phyloP scores from a whole-genome alignment of 805 yeast species.

The Lipomyces chichibuensis region DNA sequence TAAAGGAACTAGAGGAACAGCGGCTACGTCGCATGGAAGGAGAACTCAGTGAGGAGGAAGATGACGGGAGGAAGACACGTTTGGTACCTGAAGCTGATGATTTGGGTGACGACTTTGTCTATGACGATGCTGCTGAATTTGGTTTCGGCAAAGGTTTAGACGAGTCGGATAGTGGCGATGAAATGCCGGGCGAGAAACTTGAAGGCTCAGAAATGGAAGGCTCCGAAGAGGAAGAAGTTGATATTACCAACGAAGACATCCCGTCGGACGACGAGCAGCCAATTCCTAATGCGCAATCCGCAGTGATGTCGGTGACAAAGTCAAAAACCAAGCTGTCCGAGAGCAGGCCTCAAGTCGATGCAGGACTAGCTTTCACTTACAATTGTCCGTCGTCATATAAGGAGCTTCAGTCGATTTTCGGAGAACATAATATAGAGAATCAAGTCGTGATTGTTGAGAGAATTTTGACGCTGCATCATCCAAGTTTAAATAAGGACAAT shows the following conservation, averaged over 20 bases:
- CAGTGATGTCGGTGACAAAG: slow-evolving; percentile 48
- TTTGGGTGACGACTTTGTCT: slow-evolving; percentile 38
- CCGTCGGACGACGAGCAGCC: background rate
- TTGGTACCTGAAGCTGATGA: slow-evolving; percentile 47
- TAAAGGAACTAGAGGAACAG: slow-evolving; percentile 43
- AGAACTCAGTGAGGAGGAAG: slow-evolving; percentile 38
- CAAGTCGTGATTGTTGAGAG: slow-evolving; percentile 51
- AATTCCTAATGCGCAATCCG: slow-evolving; percentile 34
- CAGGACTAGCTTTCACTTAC: slow-evolving; percentile 38
- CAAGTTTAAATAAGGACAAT: slow-evolving; percentile 79
- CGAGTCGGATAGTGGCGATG: slow-evolving; percentile 49
- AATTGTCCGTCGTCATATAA: slow-evolving; percentile 59
- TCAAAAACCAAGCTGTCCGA: background rate
- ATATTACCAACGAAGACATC: background rate
- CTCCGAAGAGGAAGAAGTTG: background rate
- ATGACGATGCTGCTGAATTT: slow-evolving; percentile 50
- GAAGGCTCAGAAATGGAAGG: slow-evolving; percentile 24
- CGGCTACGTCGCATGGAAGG: slow-evolving; percentile 48
- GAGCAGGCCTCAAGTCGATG: background rate
- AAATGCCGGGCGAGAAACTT: slow-evolving; percentile 41
- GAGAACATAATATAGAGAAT: slow-evolving; percentile 63
- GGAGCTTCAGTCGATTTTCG: slow-evolving; percentile 70
- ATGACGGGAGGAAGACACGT: slow-evolving; percentile 52
- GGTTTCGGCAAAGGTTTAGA: slow-evolving; percentile 39
- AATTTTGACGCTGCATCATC: slow-evolving; percentile 66